Evolutionary conservation across 768 basidiomycete species (phyloP).

Genomic region (Amanita inopinata): DNA sequence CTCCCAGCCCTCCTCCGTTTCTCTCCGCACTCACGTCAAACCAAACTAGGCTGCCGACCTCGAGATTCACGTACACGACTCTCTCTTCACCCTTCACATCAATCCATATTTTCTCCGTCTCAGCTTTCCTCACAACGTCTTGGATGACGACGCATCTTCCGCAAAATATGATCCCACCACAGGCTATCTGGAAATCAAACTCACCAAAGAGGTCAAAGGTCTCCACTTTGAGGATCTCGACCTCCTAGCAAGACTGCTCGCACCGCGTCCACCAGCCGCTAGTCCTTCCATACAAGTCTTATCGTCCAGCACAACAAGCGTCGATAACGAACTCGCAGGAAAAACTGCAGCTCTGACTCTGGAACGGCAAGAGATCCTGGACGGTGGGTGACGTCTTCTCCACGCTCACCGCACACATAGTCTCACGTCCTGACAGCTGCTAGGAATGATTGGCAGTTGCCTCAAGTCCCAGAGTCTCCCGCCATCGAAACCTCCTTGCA

Average conservation of each 20-base stretch:
- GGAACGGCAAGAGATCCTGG: conserved; percentile 46
- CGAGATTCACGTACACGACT: conserved; percentile 68
- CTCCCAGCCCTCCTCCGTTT: conserved; percentile 8
- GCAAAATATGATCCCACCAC: conserved; percentile 68
- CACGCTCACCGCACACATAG: conserved; percentile 5
- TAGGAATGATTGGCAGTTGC: conserved; percentile 70
- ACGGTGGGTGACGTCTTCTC: conserved; percentile 32
- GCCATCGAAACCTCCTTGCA: conserved; percentile 30
- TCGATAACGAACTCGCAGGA: conserved; percentile 32
- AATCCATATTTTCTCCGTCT: conserved; percentile 81
- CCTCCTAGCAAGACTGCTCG: conserved; percentile 66
- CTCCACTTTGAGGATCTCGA: conserved; percentile 72
- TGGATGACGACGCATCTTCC: conserved; percentile 61
- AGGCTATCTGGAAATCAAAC: conserved; percentile 67
- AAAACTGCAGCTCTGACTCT: conserved; percentile 37
- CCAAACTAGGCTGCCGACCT: conserved; percentile 66
- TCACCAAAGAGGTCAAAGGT: conserved; percentile 60
- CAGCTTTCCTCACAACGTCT: conserved; percentile 55
- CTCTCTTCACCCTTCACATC: conserved; percentile 62
- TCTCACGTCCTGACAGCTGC: conserved; percentile 38
- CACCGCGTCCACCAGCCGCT: conserved; percentile 41
- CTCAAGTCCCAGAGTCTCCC: conserved; percentile 45
- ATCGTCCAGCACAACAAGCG: conserved; percentile 18
- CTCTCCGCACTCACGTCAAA: conserved; percentile 15
- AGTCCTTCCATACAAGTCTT: conserved; percentile 51